phyloP scores from a whole-genome alignment of 768 basidiomycete genomes.

The Russula ochroleuca region DNA sequence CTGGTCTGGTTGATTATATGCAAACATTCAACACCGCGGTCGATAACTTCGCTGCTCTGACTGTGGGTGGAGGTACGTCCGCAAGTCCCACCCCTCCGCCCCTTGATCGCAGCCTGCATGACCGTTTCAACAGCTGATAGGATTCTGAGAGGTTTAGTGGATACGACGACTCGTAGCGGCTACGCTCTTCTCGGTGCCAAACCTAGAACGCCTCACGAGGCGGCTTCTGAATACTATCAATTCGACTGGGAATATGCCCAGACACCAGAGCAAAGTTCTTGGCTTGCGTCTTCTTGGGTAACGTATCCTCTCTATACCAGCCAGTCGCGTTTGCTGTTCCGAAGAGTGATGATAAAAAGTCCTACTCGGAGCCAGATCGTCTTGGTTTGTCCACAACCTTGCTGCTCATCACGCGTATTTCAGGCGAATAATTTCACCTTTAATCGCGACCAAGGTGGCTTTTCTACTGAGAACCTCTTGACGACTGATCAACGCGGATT shows the following conservation, averaged over 20 bases:
- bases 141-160: conserved; percentile 46
- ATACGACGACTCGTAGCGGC: conserved; percentile 50
- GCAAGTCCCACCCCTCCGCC: neutral
- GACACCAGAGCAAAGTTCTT: conserved; percentile 59
- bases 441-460: conserved; percentile 50
- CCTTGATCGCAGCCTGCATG: neutral
- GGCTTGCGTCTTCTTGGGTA: conserved; percentile 63
- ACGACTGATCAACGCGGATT: conserved; percentile 61
- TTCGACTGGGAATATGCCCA: conserved; percentile 51
- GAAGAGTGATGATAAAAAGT: conserved; percentile 27
- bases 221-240: conserved; percentile 52
- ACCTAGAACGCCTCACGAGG: conserved; percentile 43
- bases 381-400: conserved; percentile 39
- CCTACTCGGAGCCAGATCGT: conserved; percentile 38
- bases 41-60: conserved; percentile 41
- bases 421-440: conserved; percentile 64
- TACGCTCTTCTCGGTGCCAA: conserved; percentile 49
- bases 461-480: conserved; percentile 50
- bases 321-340: conserved; percentile 31
- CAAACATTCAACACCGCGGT: conserved; percentile 42
- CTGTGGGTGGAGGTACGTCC: conserved; percentile 43
- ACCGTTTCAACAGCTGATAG: conserved; percentile 39
- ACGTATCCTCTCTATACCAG: conserved; percentile 24
- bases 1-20: conserved; percentile 46
- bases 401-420: conserved; percentile 24